Evolutionary conservation across 2,329 filamentous ascomycete genomes (phyloP).

Genomic region (Albifimbria verrucaria): DNA sequence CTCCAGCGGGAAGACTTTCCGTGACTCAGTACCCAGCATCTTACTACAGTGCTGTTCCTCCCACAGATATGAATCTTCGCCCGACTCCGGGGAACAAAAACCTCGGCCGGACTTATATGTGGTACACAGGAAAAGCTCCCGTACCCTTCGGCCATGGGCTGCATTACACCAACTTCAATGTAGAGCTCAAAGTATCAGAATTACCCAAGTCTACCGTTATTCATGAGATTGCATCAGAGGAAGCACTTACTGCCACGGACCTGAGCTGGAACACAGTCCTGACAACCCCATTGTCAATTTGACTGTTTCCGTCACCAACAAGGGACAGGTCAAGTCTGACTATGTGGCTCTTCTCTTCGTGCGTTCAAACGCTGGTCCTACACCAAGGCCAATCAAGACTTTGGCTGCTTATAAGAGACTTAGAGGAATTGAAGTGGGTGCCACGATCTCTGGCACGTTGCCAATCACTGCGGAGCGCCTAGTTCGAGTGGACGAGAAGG

Average conservation of each 20-base stretch:
- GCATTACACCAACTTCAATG: constrained; percentile 53
- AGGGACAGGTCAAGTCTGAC: constrained; percentile 42
- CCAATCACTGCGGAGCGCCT: constrained; percentile 43
- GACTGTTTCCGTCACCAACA: constrained; percentile 42
- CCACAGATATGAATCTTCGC: constrained; percentile 53
- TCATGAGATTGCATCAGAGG: constrained; percentile 5
- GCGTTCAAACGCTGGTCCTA: constrained; percentile 40
- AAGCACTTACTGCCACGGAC: constrained; percentile 1
- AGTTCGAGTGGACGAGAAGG: constrained; percentile 44
- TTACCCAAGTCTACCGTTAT: neutral
- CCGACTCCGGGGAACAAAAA: constrained; percentile 33
- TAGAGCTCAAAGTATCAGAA: constrained; percentile 5
- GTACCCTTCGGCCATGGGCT: constrained; percentile 52
- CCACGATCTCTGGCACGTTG: constrained; percentile 24
- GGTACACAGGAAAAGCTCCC: constrained; percentile 44
- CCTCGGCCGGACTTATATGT: constrained; percentile 55
- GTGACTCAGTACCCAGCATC: constrained; percentile 51
- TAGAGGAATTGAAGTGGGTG: constrained; percentile 26
- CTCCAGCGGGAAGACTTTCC: constrained; percentile 50
- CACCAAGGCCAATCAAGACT: constrained; percentile 49
- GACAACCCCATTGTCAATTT: constrained; percentile 5
- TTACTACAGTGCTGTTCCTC: constrained; percentile 46
- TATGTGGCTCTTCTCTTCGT: constrained; percentile 51
- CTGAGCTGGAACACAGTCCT: constrained; percentile 1
- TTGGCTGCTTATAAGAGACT: constrained; percentile 48